Evolutionary conservation across 139 green algal genomes (phyloP).

Genomic region (Picochlorum sp.): DNA sequence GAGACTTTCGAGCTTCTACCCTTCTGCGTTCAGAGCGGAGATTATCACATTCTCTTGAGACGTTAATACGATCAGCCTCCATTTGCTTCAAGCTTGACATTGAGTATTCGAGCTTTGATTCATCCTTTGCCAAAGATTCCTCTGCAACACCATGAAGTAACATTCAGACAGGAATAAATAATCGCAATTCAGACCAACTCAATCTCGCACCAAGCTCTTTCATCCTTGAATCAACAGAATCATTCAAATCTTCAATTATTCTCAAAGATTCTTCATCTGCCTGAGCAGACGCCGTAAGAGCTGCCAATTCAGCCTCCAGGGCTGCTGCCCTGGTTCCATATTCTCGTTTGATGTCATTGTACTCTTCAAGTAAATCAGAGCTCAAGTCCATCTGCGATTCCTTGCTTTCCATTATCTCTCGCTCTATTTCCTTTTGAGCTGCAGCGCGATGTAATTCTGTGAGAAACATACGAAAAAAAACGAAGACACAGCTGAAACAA

Average conservation of each 20-base stretch:
- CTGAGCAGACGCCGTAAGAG: constrained; percentile 15
- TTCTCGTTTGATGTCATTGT: constrained; percentile 37
- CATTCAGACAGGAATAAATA: neutral
- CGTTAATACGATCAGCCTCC: constrained; percentile 19
- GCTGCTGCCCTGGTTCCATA: constrained; percentile 28
- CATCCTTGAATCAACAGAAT: constrained; percentile 29
- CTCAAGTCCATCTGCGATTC: constrained; percentile 4
- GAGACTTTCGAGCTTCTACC: constrained; percentile 19
- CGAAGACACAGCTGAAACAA: too few relatives aligned
- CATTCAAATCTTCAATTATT: constrained; percentile 17
- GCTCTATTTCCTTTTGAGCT: constrained; percentile 18
- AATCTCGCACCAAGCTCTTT: constrained; percentile 9
- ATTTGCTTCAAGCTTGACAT: neutral
- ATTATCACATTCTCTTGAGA: constrained; percentile 12
- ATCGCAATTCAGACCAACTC: too few relatives aligned
- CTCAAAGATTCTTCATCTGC: constrained; percentile 36
- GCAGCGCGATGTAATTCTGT: neutral
- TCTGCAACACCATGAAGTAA: too few relatives aligned
- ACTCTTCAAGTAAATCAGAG: constrained; percentile 24
- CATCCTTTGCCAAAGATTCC: neutral
- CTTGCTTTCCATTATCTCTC: constrained; percentile 1
- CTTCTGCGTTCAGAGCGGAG: constrained; percentile 14
- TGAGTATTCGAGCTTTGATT: neutral
- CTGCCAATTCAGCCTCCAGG: constrained; percentile 21
- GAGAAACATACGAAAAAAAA: neutral